A percentile compares a stretch with the other conserved stretches of the same genome.
These are phyloP conservation scores for Aspergillus neotritici DNA, from an alignment of 2,329 filamentous ascomycete species.

Conservation along the genomic window DNA sequence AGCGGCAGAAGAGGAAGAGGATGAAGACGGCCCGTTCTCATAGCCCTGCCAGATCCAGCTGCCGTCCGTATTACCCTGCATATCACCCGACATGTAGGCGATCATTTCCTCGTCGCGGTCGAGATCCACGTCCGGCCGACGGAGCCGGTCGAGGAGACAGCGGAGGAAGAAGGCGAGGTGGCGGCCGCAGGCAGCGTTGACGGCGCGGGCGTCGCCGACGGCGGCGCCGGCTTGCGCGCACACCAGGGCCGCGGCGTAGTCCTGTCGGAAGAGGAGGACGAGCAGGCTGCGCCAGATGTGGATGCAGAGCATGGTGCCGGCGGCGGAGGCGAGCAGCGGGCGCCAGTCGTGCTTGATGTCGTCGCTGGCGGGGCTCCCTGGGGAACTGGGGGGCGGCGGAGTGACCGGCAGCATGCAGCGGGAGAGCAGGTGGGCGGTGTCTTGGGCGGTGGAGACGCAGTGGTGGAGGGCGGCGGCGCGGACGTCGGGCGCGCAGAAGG, in stretches of 20 bases:
- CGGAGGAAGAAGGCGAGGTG: slow-evolving; percentile 77
- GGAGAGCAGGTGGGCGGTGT: slow-evolving; percentile 71
- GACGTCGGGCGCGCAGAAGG: slow-evolving; percentile 60
- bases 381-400: slow-evolving; percentile 27
- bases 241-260: slow-evolving; percentile 65
- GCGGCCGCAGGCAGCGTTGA: slow-evolving; percentile 73
- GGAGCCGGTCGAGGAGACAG: slow-evolving; percentile 54
- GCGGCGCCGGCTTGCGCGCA: slow-evolving; percentile 67
- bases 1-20: too few relatives aligned
- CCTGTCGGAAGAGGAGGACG: slow-evolving; percentile 68
- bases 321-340: slow-evolving; percentile 57
- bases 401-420: slow-evolving; percentile 54
- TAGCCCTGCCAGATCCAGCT: slow-evolving; percentile 77
- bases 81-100: slow-evolving; percentile 77
- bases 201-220: slow-evolving; percentile 64
- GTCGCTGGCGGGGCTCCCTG: slow-evolving; percentile 14
- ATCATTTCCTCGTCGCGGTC: slow-evolving; percentile 80
- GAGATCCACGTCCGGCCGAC: slow-evolving; percentile 39
- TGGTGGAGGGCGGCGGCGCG: slow-evolving; percentile 68
- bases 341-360: slow-evolving; percentile 42
- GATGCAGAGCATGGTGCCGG: slow-evolving; percentile 68
- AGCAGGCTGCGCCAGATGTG: slow-evolving; percentile 86
- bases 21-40: slow-evolving; percentile 39
- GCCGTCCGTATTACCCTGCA: slow-evolving; percentile 70
- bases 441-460: slow-evolving; percentile 67